Evolutionary conservation across 441 rosid genomes (phyloP).

Genomic region (California macrophylla): DNA sequence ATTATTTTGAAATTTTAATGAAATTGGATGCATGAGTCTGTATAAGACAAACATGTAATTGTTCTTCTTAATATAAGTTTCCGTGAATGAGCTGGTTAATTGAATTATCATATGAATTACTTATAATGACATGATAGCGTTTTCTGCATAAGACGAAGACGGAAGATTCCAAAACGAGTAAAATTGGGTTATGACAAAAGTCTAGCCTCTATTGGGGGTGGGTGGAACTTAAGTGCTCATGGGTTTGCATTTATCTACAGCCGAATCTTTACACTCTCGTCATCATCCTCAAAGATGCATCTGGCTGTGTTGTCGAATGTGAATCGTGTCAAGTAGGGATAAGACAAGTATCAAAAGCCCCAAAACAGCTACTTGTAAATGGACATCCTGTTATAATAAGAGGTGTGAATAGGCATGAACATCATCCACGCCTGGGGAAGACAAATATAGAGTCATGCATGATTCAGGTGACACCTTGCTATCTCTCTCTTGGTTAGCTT

Average conservation of each 20-base stretch:
- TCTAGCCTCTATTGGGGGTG: neutral
- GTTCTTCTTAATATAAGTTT: neutral
- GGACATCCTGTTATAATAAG: slow-evolving; percentile 76
- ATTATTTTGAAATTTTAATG: neutral
- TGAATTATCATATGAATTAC: neutral
- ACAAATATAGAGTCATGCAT: slow-evolving; percentile 92
- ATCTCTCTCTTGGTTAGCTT: slow-evolving; percentile 12
- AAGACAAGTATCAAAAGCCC: slow-evolving; percentile 74
- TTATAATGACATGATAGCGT: neutral
- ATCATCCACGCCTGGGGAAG: slow-evolving; percentile 97
- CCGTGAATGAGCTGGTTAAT: neutral
- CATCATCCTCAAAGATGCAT: slow-evolving; percentile 68
- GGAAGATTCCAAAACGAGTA: neutral
- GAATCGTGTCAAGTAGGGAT: slow-evolving; percentile 89
- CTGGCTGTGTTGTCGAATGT: slow-evolving; percentile 69
- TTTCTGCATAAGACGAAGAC: neutral
- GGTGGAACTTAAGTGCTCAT: slow-evolving; percentile 10
- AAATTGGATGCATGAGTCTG: neutral
- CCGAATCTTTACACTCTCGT: slow-evolving; percentile 79
- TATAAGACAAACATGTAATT: neutral
- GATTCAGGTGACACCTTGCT: slow-evolving; percentile 60
- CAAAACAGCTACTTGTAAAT: slow-evolving; percentile 82
- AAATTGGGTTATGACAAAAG: neutral
- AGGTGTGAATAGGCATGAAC: slow-evolving; percentile 98
- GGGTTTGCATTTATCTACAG: slow-evolving; percentile 34